A percentile compares a stretch with the other conserved stretches of the same genome.
Conservation (phyloP, 2,329 filamentous ascomycete species). For the Claviceps capensis region DNA sequence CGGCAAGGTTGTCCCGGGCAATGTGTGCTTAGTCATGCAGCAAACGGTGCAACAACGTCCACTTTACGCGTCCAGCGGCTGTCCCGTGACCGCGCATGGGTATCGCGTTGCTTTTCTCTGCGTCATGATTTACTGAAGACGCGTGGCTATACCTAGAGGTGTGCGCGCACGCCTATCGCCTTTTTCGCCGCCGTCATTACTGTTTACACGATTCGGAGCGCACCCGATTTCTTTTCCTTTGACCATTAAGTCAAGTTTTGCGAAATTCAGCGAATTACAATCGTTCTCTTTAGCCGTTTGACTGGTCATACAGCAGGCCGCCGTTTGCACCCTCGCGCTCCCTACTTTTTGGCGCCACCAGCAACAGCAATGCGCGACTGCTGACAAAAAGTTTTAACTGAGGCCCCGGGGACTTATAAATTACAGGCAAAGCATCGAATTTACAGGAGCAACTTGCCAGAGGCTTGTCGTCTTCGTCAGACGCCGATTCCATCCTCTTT, state of each 20-base stretch:
- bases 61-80: slow-evolving; percentile 3
- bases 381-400: not conserved
- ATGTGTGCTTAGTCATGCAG: slow-evolving; percentile 3
- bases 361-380: not conserved
- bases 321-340: no score
- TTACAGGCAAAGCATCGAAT: not conserved
- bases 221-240: no score
- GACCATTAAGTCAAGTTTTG: no score
- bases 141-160: slow-evolving; percentile 1
- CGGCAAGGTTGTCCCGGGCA: not conserved
- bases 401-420: not conserved
- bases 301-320: no score
- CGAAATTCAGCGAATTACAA: no score
- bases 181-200: not conserved
- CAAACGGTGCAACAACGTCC: not conserved
- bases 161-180: not conserved
- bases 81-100: slow-evolving; percentile 20
- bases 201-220: not conserved
- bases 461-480: slow-evolving; percentile 18
- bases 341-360: no score
- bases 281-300: no score
- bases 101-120: slow-evolving; percentile 24
- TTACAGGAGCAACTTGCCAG: slow-evolving; percentile 9
- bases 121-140: slow-evolving; percentile 12
- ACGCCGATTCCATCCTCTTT: slow-evolving; percentile 18